Evolutionary conservation across 495 filamentous ascomycete species (phyloP), one percentile per base, ranked within the genome.

Genomic region (Xylaria curta): DNA sequence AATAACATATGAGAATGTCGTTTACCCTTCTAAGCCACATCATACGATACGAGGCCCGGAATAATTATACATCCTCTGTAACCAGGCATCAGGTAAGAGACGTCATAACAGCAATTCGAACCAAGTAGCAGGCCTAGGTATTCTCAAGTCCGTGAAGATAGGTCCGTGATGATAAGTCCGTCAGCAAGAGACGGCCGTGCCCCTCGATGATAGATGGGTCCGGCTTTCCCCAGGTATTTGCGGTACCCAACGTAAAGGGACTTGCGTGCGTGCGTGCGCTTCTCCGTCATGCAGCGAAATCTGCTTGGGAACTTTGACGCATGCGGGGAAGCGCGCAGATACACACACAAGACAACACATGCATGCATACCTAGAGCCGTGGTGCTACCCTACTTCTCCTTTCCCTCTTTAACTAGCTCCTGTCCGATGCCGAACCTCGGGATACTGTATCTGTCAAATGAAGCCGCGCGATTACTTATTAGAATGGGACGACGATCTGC

Each of bases 291-390:
- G 65, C 65, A 67, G 4, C 65, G 46, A 13, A 28, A 19, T 31
- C 26, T 53, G n/a, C 17, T 49, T 56, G 49, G 21, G 3, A 40
- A 46, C 9, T 26, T 31, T 21, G 53, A 24, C 36, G 59, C 40
- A 28, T 68, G 67, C 67, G 67, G 67, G 67, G 67, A 61, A 61
- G 65, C 64, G 46, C 46, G 36, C 47, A 49, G 51, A 58, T 7
- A 51, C 53, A 60, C 42, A 69, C 67, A n/a, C n/a, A n/a, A n/a
- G 54, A 69, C 67, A 61, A 61, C 67, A 21, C 67, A 69, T 61
- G 67, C 67, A 61, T 69, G 67, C 46, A 26, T 31, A 61, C 36
- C 8, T 38, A 38, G 36, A 19, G 61, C n/a, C 56, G 42, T 61
- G 42, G 24, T 69, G 54, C 56, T 33, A 60, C 53, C 54, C 58